A percentile compares a stretch with the other conserved stretches of the same genome.
Evolutionary conservation across 2,329 filamentous ascomycete genomes (phyloP).

Genomic region (Colletotrichum gigasporum): DNA sequence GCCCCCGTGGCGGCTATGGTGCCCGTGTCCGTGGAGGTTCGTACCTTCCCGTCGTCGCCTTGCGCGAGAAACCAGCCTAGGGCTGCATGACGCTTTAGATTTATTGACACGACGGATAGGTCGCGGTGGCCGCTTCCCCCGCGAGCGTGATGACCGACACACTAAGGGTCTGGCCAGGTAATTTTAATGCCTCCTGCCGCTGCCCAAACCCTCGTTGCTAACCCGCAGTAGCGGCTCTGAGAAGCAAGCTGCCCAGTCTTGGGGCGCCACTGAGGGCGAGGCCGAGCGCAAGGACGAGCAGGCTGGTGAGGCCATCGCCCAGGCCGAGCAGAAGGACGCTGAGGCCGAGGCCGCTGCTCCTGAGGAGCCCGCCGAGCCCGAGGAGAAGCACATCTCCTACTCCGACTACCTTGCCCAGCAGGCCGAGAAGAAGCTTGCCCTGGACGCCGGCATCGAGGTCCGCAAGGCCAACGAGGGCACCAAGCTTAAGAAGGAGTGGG

Average conservation of each 20-base stretch:
- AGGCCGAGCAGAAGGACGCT: constrained; percentile 81
- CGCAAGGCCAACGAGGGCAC: constrained; percentile 93
- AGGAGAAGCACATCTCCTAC: constrained; percentile 92
- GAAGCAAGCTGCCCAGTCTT: constrained; percentile 89
- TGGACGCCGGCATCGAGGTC: constrained; percentile 72
- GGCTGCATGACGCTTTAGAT: background rate
- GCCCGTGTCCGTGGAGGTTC: constrained; percentile 70
- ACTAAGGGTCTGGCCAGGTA: constrained; percentile 58
- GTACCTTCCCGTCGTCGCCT: constrained; percentile 35
- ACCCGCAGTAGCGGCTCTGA: constrained; percentile 72
- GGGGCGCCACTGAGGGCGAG: constrained; percentile 84
- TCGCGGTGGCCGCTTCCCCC: constrained; percentile 62
- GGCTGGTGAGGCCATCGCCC: constrained; percentile 88
- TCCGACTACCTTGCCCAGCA: constrained; percentile 82
- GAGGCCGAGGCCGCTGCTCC: constrained; percentile 65
- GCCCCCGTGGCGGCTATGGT: constrained; percentile 66
- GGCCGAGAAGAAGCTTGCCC: constrained; percentile 78
- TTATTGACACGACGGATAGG: constrained; percentile 45
- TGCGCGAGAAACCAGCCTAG: background rate
- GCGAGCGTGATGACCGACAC: constrained; percentile 67
- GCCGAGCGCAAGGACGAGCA: constrained; percentile 92
- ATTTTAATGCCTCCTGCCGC: constrained; percentile 18
- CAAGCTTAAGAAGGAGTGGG: constrained; percentile 93
- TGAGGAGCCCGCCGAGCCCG: constrained; percentile 71
- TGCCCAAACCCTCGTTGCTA: constrained; percentile 17